Evolutionary conservation across 169 alveolate species (phyloP), one percentile per base, ranked within the genome.

Genomic region (Cryptosporidium andersoni): DNA sequence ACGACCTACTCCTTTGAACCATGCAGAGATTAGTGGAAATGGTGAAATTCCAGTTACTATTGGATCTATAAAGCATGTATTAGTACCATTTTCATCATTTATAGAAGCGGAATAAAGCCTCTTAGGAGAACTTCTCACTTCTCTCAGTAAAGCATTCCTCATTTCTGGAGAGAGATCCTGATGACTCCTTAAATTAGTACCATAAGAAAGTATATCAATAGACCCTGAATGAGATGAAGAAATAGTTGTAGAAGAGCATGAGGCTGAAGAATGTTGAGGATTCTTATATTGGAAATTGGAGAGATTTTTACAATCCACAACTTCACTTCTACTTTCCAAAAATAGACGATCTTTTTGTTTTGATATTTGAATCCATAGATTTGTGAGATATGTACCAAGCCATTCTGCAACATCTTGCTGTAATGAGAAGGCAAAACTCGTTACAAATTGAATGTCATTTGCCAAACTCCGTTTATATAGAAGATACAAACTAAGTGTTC

Each of bases 351-450:
- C 85, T 8, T 37, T 74, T 58, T 74, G 85, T 52, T 58, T 74
- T 37, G 85, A 74, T 37, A 74, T 60, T 47, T 74, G 85, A 36
- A 74, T 62, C 85, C 85, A 74, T 7, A 74, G 64, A 60, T 68
- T 58, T 8, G 85, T 74, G 45, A 74, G 60, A 36, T 74, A 74
- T 3, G 85, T 74, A 4, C 85, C 85, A 40, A 74, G 67, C 85
- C 85, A 74, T 45, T 74, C 85, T 1, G 85, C 85, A 14, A 74
- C 85, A 48, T 74, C 85, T 42, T 74, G 85, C 48, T 74, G 85
- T 12, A 74, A 52, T 2, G 85, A 74, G 51, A 74, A 74, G 5
- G 85, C 67, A 58, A 74, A 74, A n/a, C 49, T 74, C 4, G 85
- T 74, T 7, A 74, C 39, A 58, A 74, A 74, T 52, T 60, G 40